Evolutionary conservation across 192 early-diverging fungal genomes (phyloP).

Genomic region (Gryganskiella cystojenkinii): DNA sequence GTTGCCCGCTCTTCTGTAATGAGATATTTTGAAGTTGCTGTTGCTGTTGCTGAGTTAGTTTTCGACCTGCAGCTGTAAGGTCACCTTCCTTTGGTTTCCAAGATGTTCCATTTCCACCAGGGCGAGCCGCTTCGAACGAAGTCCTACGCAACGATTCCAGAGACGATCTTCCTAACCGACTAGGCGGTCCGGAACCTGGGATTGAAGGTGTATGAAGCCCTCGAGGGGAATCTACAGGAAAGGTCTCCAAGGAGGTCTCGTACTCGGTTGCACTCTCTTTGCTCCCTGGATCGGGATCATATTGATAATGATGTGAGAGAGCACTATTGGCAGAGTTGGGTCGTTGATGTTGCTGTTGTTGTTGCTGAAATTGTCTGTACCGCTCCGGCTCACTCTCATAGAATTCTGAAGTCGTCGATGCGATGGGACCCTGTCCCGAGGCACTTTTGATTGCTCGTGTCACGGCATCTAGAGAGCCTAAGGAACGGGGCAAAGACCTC

Average conservation of each 20-base stretch:
- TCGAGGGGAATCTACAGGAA: constrained; percentile 11
- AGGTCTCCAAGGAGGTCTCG: constrained; percentile 45
- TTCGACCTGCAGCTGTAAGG: not conserved
- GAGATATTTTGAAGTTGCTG: not conserved
- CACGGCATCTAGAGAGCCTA: too few species aligned
- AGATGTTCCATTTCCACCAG: too few species aligned
- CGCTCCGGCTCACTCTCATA: constrained; percentile 45
- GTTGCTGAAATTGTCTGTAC: not conserved
- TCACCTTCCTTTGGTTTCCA: too few species aligned
- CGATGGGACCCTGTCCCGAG: too few species aligned
- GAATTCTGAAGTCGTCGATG: constrained; percentile 8
- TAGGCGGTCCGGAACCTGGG: not conserved
- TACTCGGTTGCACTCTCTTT: constrained; percentile 44
- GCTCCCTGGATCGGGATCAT: not conserved
- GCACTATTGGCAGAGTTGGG: not conserved
- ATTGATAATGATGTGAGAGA: not conserved
- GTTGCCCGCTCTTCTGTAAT: not conserved
- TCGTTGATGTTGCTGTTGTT: not conserved
- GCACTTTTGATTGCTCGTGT: too few species aligned
- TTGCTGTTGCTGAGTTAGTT: not conserved
- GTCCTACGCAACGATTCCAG: too few species aligned
- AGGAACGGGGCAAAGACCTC: too few species aligned
- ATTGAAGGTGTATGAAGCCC: not conserved
- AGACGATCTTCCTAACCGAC: constrained; percentile 3
- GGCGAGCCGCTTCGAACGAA: too few species aligned